Percentiles rank a stretch among this genome's conserved stretches.
These are phyloP conservation scores for Nothophytophthora sp. DNA, from an alignment of 352 stramenopile genomes.

Conservation along the genomic window DNA sequence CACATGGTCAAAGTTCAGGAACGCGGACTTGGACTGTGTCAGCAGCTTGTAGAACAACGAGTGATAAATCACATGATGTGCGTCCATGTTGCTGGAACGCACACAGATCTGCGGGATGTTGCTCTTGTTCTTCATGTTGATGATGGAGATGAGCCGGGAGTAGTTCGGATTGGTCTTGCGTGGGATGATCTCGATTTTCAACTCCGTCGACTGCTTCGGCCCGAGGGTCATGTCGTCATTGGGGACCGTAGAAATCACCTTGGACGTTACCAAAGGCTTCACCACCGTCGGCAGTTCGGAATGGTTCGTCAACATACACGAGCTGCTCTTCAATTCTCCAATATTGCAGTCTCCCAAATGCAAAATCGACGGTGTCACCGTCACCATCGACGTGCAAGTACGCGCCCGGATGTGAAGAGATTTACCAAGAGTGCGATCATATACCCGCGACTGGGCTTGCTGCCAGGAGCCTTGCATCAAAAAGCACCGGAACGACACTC, in stretches of 20 bases:
- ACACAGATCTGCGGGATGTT: conserved; percentile 88
- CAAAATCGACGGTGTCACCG: conserved; percentile 80
- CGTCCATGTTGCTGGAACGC: conserved; percentile 91
- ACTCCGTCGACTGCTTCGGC: conserved; percentile 85
- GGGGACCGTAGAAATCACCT: conserved; percentile 88
- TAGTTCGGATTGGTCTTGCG: conserved; percentile 91
- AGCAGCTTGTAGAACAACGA: conserved; percentile 91
- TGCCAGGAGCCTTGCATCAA: conserved; percentile 86
- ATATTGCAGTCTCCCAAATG: conserved; percentile 91
- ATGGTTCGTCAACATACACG: conserved; percentile 89
- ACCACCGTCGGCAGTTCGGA: conserved; percentile 87
- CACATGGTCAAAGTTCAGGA: conserved; percentile 89
- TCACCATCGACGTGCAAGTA: conserved; percentile 89
- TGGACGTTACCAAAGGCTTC: conserved; percentile 86
- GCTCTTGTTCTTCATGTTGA: conserved; percentile 88
- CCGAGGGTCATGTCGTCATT: conserved; percentile 88
- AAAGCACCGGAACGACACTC: conserved; percentile 87
- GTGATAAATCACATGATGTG: conserved; percentile 91
- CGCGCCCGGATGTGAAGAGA: conserved; percentile 84
- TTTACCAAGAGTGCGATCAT: conserved; percentile 85
- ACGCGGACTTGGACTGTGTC: conserved; percentile 82
- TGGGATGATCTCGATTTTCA: conserved; percentile 91
- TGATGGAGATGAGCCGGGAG: conserved; percentile 81
- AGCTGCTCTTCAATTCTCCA: conserved; percentile 85
- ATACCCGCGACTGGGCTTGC: conserved; percentile 82